phyloP scores from a whole-genome alignment of 352 stramenopile species.

The Pythium volutum region DNA sequence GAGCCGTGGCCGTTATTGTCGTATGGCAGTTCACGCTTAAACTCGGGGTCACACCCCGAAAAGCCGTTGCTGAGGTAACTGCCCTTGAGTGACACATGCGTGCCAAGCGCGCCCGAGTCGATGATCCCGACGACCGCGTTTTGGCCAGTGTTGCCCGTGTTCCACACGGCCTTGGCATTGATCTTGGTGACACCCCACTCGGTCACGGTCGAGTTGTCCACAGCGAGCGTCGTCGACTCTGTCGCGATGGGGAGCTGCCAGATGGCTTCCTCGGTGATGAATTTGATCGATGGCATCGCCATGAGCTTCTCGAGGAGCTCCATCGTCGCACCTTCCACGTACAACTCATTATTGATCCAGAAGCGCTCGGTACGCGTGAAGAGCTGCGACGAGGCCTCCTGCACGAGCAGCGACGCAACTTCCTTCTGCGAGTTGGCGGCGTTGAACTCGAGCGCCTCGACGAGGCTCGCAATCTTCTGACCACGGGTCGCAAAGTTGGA shows the following conservation, averaged over 20 bases:
- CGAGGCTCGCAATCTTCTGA: slow-evolving; percentile 16
- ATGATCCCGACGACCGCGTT: slow-evolving; percentile 28
- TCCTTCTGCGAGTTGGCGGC: slow-evolving; percentile 10
- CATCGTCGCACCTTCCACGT: slow-evolving; percentile 9
- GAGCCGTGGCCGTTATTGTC: slow-evolving; percentile 29
- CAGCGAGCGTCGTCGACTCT: not conserved
- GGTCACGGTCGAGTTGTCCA: not conserved
- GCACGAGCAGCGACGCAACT: slow-evolving; percentile 4
- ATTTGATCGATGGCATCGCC: not conserved
- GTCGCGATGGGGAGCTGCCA: slow-evolving; percentile 1
- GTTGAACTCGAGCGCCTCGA: slow-evolving; percentile 13
- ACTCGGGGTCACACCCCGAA: slow-evolving; percentile 31
- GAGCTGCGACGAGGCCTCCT: slow-evolving; percentile 9
- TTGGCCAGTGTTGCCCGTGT: slow-evolving; percentile 20
- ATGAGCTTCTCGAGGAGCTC: slow-evolving; percentile 13
- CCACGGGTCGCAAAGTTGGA: slow-evolving; percentile 14
- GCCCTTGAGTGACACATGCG: slow-evolving; percentile 22
- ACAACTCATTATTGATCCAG: slow-evolving; percentile 31
- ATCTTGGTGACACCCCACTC: slow-evolving; percentile 32
- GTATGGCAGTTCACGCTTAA: slow-evolving; percentile 15
- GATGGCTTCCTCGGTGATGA: slow-evolving; percentile 11
- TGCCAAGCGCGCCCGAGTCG: slow-evolving; percentile 29
- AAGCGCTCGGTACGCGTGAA: slow-evolving; percentile 12
- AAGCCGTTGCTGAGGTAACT: slow-evolving; percentile 21
- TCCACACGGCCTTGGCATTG: slow-evolving; percentile 26